These are phyloP conservation scores for Fusarium humuli DNA, from an alignment of 2,329 filamentous ascomycete genomes.

Conservation along the genomic window DNA sequence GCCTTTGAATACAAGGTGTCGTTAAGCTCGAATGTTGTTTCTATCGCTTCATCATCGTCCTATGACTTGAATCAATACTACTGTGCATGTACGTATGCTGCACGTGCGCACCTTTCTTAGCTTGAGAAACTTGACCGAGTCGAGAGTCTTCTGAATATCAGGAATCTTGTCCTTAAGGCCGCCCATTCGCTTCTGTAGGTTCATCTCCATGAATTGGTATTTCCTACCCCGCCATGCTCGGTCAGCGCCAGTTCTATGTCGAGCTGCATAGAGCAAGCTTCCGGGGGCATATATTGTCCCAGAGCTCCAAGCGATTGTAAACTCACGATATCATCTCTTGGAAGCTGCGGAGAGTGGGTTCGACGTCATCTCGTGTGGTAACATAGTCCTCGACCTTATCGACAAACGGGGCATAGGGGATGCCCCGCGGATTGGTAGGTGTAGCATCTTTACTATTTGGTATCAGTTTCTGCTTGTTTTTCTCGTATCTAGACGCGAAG, in stretches of 20 bases:
- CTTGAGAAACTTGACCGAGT: constrained; percentile 88
- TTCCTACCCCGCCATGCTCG: constrained; percentile 70
- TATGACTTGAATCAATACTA: constrained; percentile 45
- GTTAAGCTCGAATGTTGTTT: constrained; percentile 96
- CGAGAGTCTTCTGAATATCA: constrained; percentile 95
- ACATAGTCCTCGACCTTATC: constrained; percentile 92
- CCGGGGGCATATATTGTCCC: constrained; percentile 11
- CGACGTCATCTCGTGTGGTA: constrained; percentile 80
- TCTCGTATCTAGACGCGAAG: neutral
- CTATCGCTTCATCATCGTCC: constrained; percentile 75
- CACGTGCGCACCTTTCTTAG: constrained; percentile 70
- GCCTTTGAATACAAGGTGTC: constrained; percentile 95
- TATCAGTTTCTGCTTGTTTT: constrained; percentile 27
- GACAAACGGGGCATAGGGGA: constrained; percentile 86
- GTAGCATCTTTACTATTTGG: constrained; percentile 59
- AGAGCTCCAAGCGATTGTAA: constrained; percentile 17
- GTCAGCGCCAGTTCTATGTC: constrained; percentile 33
- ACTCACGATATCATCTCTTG: constrained; percentile 93
- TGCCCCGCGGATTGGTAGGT: constrained; percentile 82
- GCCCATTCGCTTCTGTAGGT: constrained; percentile 83
- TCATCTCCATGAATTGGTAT: constrained; percentile 99
- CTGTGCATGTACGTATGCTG: neutral
- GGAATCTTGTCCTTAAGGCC: constrained; percentile 95
- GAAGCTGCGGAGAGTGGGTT: constrained; percentile 83
- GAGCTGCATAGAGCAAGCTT: constrained; percentile 19